Evolutionary conservation across 345 rosid species (phyloP), one percentile per base, ranked within the genome.

Genomic region (Kernera saxatilis): DNA sequence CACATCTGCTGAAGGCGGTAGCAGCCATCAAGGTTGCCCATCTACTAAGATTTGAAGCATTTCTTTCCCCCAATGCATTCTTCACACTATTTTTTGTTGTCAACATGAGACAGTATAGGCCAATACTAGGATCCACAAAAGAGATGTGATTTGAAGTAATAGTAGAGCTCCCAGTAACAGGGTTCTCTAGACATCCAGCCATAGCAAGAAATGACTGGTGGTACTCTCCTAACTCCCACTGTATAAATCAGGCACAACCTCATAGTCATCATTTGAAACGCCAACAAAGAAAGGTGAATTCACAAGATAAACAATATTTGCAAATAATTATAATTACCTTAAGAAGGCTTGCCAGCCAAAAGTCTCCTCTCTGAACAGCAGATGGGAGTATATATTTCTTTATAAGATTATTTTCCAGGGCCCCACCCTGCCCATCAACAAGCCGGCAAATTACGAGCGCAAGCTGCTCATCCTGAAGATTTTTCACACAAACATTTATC

Each of bases 401-500:
- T 64, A 87, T 87, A 65, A 87, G 79, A 45, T 86, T 78, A 77
- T 37, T 80, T 79, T 87, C 95, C 51, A 87, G 73, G 79, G 85
- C 82, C 37, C 95, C 97, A 80, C 90, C 87, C 43, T 70, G 74
- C 50, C 92, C 91, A 78, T 90, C 98, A 79, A 90, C 59, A 73
- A 93, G 93, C 63, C 92, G 87, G 74, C 97, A 90, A 66, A 93
- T 84, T 77, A 88, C 87, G 7, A 93, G 81, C 5, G 98, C 95
- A 67, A 93, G 98, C 81, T 93, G 98, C 69, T 88, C 93, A 81
- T 93, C 98, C 56, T 84, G 81, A 69, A 90, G 91, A 78, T 88
- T 93, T 88, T 83, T 93, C 46, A 83, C 84, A 72, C 98, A 93
- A 61, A 93, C 86, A 49, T 84, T 83, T 70, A 90, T 75, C 32